Evolutionary conservation across 805 yeast genomes (phyloP), one percentile per base, ranked within the genome.

Genomic region (Wickerhamomyces chaumierensis): DNA sequence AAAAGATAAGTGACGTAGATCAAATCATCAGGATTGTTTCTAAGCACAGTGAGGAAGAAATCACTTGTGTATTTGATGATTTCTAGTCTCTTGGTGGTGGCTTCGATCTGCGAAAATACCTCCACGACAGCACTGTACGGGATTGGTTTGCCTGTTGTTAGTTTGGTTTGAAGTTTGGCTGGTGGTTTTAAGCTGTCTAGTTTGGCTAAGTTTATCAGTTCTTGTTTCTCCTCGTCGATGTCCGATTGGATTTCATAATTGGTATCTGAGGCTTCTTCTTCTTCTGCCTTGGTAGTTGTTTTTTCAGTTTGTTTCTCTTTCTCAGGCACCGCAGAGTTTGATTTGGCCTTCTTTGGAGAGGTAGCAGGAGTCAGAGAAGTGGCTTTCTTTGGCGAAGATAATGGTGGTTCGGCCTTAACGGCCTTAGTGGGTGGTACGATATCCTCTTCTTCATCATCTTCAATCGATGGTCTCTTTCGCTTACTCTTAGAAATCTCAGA

Each of bases 1-100:
- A 83, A 82, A 15, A 92, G 68, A 50, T 90, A 92, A 1, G 88
- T 81, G 2, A 85, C 77, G 39, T 73, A 75, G 6, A 84, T 68
- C 38, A 92, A 60, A 34, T 71, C 73, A 3, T 57, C 46, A 3
- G 78, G 73, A 34, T 74, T 67, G 34, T 70, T 65, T 20, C 68
- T 56, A 39, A 92, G 62, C 0, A 86, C 77, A 33, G 73, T 71
- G 12, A 70, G 59, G 55, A 83, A 82, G 55, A 88, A 81, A 36
- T 75, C 78, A 0, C 94, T 73, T 14, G 90, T 78, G 39, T 74
- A 63, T 33, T 83, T 77, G 17, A 83, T 74, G 52, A 88, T 90
- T 47, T 86, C 84, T 36, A 92, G 68, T 36, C 98, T 67, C 17
- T 88, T 84, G 2, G 95, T 68, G 25, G 87, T 94, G 2, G 69